These are phyloP conservation scores for Chloromonas sp. DNA, from an alignment of 163 green algal genomes.

Conservation along the genomic window DNA sequence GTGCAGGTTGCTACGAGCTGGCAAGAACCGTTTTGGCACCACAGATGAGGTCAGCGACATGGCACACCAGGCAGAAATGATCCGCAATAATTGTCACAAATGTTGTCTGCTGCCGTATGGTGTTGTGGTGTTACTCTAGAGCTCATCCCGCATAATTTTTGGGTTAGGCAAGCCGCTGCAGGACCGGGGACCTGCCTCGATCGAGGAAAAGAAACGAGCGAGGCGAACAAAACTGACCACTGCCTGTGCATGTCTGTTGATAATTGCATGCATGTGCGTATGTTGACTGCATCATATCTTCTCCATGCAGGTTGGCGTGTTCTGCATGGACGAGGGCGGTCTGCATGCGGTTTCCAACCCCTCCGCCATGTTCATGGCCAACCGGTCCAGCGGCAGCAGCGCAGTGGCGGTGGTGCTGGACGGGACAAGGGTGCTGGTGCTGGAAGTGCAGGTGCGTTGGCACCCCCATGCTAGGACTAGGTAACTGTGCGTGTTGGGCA, in stretches of 20 bases:
- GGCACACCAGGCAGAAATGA: no score
- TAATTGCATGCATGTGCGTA: no score
- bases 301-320: slow-evolving; percentile 15
- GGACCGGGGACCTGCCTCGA: no score
- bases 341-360: slow-evolving; percentile 15
- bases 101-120: no score
- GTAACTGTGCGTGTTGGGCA: neutral
- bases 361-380: slow-evolving; percentile 5
- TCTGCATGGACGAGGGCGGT: slow-evolving; percentile 10
- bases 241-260: no score
- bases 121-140: no score
- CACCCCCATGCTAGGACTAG: neutral
- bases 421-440: neutral
- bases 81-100: no score
- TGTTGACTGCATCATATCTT: no score
- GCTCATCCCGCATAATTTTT: no score
- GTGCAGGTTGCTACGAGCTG: slow-evolving; percentile 62
- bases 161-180: no score
- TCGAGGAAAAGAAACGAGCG: no score
- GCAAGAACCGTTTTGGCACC: slow-evolving; percentile 84
- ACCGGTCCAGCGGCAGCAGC: neutral
- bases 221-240: no score
- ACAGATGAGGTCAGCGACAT: slow-evolving; percentile 66
- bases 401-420: neutral
- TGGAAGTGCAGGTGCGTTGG: slow-evolving; percentile 1